Percentiles rank a stretch among this genome's conserved stretches.
Evolutionary conservation across 371 early-diverging fungal species (phyloP).

Genomic region (Syncephalastrum monosporum): DNA sequence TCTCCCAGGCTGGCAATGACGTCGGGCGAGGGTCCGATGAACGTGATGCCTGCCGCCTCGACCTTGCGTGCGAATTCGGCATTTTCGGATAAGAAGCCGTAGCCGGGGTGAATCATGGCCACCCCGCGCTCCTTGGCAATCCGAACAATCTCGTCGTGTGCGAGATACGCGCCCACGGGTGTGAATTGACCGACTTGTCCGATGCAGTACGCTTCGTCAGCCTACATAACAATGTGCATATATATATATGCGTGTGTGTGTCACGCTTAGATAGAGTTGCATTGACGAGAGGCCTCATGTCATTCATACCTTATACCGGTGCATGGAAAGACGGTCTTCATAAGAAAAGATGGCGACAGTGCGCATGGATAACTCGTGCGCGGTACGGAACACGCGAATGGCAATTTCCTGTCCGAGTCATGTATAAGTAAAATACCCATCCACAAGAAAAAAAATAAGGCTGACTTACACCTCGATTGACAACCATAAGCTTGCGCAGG

Average conservation of each 20-base stretch:
- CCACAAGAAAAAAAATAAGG: neutral
- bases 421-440: no score
- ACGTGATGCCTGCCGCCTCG: constrained; percentile 88
- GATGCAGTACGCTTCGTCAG: constrained; percentile 93
- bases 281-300: no score
- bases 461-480: constrained; percentile 62
- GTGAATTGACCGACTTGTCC: constrained; percentile 77
- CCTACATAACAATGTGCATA: constrained; percentile 35
- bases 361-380: constrained; percentile 87
- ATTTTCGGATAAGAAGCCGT: constrained; percentile 62
- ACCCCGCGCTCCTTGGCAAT: constrained; percentile 83
- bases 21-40: constrained; percentile 85
- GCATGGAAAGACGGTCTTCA: constrained; percentile 91
- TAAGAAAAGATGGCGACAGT: constrained; percentile 88
- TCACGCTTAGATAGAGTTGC: no score
- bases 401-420: constrained; percentile 74
- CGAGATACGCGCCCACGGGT: constrained; percentile 93
- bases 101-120: constrained; percentile 85
- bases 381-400: constrained; percentile 88
- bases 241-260: no score
- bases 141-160: constrained; percentile 86
- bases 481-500: constrained; percentile 61
- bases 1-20: constrained; percentile 91
- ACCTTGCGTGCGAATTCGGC: constrained; percentile 82
- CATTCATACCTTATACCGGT: constrained; percentile 78